Evolutionary conservation across 768 basidiomycete species (phyloP).

Genomic region (Naganishia friedmannii): DNA sequence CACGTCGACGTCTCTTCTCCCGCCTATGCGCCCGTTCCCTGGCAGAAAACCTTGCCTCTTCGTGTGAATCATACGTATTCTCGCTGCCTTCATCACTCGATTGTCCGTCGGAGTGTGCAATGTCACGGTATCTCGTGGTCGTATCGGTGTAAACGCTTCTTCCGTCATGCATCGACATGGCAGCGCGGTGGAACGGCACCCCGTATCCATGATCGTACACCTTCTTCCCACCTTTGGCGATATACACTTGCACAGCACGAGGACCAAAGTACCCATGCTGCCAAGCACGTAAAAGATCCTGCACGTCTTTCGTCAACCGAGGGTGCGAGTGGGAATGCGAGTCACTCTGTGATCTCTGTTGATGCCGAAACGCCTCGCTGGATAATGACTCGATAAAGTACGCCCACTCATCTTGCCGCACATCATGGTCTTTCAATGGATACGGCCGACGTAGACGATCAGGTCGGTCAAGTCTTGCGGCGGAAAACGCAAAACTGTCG

Average conservation of each 20-base stretch:
- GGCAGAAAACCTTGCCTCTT: slow-evolving; percentile 22
- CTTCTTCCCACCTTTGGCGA: slow-evolving; percentile 21
- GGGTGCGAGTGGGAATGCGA: slow-evolving; percentile 4
- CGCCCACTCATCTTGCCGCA: slow-evolving; percentile 25
- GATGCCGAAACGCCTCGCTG: slow-evolving; percentile 23
- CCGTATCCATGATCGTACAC: slow-evolving; percentile 22
- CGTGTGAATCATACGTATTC: background rate
- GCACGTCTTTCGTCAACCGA: slow-evolving; percentile 26
- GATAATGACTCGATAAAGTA: slow-evolving; percentile 29
- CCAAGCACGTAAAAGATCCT: slow-evolving; percentile 27
- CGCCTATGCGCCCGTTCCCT: slow-evolving; percentile 25
- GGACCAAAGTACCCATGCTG: slow-evolving; percentile 31
- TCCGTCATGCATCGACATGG: slow-evolving; percentile 21
- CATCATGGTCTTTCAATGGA: slow-evolving; percentile 24
- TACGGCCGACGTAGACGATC: slow-evolving; percentile 21
- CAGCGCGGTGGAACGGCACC: slow-evolving; percentile 18
- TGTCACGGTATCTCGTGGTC: background rate
- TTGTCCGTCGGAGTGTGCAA: background rate
- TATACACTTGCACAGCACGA: slow-evolving; percentile 26
- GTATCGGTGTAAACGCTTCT: slow-evolving; percentile 13
- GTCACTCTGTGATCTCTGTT: too few relatives aligned
- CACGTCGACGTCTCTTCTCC: slow-evolving; percentile 13
- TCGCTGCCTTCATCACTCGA: slow-evolving; percentile 11
- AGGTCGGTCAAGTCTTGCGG: slow-evolving; percentile 4
- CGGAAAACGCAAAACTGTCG: slow-evolving; percentile 23